Base-by-base conservation (phyloP, 805 yeast genomes). In the Groenewaldozyma salmanticensis region DNA sequence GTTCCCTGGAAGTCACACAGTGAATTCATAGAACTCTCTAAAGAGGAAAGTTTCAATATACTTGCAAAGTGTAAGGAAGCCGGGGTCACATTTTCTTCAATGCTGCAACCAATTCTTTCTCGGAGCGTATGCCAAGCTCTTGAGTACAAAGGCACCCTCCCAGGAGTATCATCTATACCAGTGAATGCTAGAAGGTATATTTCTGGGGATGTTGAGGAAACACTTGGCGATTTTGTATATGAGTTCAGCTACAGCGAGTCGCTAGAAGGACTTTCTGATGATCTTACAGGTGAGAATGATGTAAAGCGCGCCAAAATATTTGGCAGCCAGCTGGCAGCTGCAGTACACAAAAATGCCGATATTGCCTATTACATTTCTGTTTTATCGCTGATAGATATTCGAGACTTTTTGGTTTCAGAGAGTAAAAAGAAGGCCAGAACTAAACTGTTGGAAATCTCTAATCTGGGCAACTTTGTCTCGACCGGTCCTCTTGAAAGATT, bases 371-470 rank as follows among this genome's bases (percentile, higher is more conserved):
- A 24, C 15, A 29, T 43, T 13, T 49, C 48, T 16, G n/a, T 38
- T 7, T 36, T 49, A 15, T 38, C 35, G 17, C 33, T 35, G 29
- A 35, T 48, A n/a, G 39, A 48, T 37, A 31, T 48, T 5, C 9
- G 32, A 29, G 29, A 36, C 7, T 45, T 39, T 33, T 37, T 48
- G 33, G 22, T 27, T 13, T 17, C 35, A 15, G 33, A 34, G n/a
- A 24, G 31, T 5, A 42, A 35, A 19, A 13, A 34, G 9, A 20
- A 9, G 5, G 3, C 40, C 3, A 24, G 51, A 22, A 27, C 38
- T 9, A 21, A 29, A 4, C n/a, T 43, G 18, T 42, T 35, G 9
- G 53, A 49, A 34, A 31, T 49, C 3, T 49, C 53, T 9, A 48
- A 48, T 27, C 45, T 49, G 21, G 53, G 53, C 15, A 22, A 33